A percentile compares a stretch with the other conserved stretches of the same genome.
These are phyloP conservation scores for Arthrocladium fulminans DNA, from an alignment of 2,329 filamentous ascomycete genomes.

Conservation along the genomic window DNA sequence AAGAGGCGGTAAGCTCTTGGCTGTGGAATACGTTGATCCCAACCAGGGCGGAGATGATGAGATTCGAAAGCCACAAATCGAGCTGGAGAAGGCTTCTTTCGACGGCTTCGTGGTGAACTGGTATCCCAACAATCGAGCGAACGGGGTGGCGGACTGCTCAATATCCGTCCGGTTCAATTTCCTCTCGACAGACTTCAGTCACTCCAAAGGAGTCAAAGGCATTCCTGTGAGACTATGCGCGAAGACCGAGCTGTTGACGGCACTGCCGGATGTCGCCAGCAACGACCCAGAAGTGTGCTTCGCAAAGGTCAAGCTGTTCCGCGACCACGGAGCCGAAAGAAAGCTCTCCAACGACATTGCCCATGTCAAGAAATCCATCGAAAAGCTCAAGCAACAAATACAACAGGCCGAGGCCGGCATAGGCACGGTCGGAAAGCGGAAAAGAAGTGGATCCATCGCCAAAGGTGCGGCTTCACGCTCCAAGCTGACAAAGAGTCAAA, in stretches of 20 bases:
- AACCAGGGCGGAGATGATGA: slow-evolving; percentile 47
- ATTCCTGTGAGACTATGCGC: slow-evolving; percentile 89
- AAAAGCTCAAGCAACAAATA: slow-evolving; percentile 92
- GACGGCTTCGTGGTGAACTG: slow-evolving; percentile 90
- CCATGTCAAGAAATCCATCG: slow-evolving; percentile 92
- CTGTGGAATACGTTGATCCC: slow-evolving; percentile 81
- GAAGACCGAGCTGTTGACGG: slow-evolving; percentile 65
- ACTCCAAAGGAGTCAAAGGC: slow-evolving; percentile 96
- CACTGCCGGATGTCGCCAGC: slow-evolving; percentile 31
- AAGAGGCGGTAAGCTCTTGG: slow-evolving; percentile 80
- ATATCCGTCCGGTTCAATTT: slow-evolving; percentile 96
- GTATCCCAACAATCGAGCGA: slow-evolving; percentile 56
- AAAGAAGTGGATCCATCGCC: slow-evolving; percentile 47
- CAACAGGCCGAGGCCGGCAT: slow-evolving; percentile 59
- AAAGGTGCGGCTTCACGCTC: slow-evolving; percentile 44
- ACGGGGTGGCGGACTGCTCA: slow-evolving; percentile 64
- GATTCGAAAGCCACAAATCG: slow-evolving; percentile 52
- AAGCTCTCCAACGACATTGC: slow-evolving; percentile 91
- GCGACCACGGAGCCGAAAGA: slow-evolving; percentile 88
- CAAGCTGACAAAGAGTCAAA: slow-evolving; percentile 80
- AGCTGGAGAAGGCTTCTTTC: slow-evolving; percentile 71
- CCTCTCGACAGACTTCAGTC: slow-evolving; percentile 94
- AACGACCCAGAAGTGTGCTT: slow-evolving; percentile 66
- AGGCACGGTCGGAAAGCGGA: slow-evolving; percentile 52
- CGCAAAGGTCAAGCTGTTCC: slow-evolving; percentile 95